Evolutionary conservation across 2,329 filamentous ascomycete species (phyloP), one percentile per base, ranked within the genome.

Genomic region (Penicillium sp.): DNA sequence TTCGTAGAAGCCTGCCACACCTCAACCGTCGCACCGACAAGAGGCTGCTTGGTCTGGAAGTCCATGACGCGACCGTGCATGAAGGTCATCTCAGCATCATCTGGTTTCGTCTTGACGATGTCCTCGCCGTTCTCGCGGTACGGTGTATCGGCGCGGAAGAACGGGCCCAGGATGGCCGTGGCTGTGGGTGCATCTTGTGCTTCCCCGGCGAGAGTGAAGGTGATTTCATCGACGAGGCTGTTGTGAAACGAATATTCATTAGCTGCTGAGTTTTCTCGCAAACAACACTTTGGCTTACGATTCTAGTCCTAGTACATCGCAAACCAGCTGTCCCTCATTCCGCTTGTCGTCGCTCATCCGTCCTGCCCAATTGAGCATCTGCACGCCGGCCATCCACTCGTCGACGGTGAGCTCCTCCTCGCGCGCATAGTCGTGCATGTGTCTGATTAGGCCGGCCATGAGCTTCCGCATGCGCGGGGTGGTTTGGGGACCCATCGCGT

Each of bases 1-100:
- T 93, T 93, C 33, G 90, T 89, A 0, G 85, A 89, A 0, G 89
- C 89, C 69, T 93, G 87, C 90, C 90, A 94, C 52, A 93, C 82
- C 68, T 93, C 90, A 36, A 94, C 81, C 23, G 84, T 80, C 1
- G 89, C 89, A 58, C 81, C 81, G 19, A 82, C 79, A 44, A 93
- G 79, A 0, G 88, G 87, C 73, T 84, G 77, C 53, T 86, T 85
- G 0, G 87, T 90, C 33, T 68, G 72, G 49, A 83, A 84, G 70
- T 84, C 79, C 25, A 82, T 70, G 1, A 88, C 82, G 3, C 69
- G 78, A 49, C 90, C 89, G 63, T 90, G 83, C 81, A 91, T 86
- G 67, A 81, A 85, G 3, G 82, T 81, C 29, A 86, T 76, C 61
- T 89, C 76, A 27, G 79, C 83, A 56, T 81, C 76, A 4, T 77